phyloP scores from a whole-genome alignment of 2,329 filamentous ascomycete genomes.

The Colletotrichum lupini region DNA sequence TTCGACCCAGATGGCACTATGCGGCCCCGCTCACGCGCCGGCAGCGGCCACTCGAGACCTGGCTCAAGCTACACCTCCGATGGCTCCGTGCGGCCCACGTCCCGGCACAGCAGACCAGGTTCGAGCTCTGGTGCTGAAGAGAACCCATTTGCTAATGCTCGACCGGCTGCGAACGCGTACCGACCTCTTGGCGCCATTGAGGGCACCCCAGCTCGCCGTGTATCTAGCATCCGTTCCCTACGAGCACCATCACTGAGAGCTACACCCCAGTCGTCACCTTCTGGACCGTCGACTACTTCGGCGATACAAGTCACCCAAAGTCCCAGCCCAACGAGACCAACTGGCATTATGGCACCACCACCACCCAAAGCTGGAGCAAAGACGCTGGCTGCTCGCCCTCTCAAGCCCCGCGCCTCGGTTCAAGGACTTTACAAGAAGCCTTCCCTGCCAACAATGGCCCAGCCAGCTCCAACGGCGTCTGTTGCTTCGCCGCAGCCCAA shows the following conservation, averaged over 20 bases:
- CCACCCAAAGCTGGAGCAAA: conserved; percentile 57
- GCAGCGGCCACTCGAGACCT: conserved; percentile 59
- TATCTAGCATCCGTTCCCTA: conserved; percentile 47
- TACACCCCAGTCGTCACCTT: conserved; percentile 38
- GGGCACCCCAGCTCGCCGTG: conserved; percentile 52
- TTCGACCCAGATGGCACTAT: conserved; percentile 73
- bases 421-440: conserved; percentile 67
- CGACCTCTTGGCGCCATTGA: conserved; percentile 55
- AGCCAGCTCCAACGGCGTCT: not conserved
- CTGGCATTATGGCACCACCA: conserved; percentile 37
- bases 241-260: conserved; percentile 47
- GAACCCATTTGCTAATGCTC: conserved; percentile 50
- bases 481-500: conserved; percentile 6
- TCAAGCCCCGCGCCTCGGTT: conserved; percentile 64
- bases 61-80: conserved; percentile 72
- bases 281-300: conserved; percentile 43
- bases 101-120: conserved; percentile 64
- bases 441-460: conserved; percentile 54
- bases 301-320: conserved; percentile 46
- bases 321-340: conserved; percentile 52
- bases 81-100: conserved; percentile 63
- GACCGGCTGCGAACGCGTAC: conserved; percentile 56
- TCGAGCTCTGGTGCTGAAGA: conserved; percentile 64
- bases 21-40: conserved; percentile 62
- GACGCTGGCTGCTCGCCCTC: conserved; percentile 55